A percentile compares a stretch with the other conserved stretches of the same genome.
phyloP scores from a whole-genome alignment of 495 filamentous ascomycete genomes.

The Oleoguttula mirabilis region DNA sequence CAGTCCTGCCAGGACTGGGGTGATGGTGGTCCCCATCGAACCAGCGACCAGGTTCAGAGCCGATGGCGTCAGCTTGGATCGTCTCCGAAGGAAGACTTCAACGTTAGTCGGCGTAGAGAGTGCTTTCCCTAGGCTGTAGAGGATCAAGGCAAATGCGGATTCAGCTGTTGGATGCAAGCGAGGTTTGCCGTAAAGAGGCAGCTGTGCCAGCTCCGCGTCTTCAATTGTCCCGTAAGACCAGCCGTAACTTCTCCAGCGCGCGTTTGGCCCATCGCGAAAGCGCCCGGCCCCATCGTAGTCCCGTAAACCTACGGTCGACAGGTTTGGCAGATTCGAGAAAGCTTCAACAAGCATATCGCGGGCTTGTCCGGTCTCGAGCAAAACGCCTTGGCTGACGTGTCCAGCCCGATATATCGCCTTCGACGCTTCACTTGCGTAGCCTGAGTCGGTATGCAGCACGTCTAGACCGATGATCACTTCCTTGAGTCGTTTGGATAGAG shows the following conservation, averaged over 20 bases:
- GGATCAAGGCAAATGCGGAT: no score
- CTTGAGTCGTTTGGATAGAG: conserved; percentile 30
- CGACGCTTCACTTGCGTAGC: not conserved
- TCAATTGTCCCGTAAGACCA: conserved; percentile 3
- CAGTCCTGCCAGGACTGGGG: conserved; percentile 4
- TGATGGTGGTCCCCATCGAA: conserved; percentile 1
- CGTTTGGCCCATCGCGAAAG: conserved; percentile 17
- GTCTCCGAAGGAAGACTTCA: conserved; percentile 31
- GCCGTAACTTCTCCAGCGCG: conserved; percentile 22
- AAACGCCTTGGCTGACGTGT: conserved; percentile 3
- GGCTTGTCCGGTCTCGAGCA: conserved; percentile 32
- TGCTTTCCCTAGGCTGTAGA: no score
- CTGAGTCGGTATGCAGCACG: conserved; percentile 1
- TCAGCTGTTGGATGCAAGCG: no score
- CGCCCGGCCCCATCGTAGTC: conserved; percentile 34
- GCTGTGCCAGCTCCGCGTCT: no score
- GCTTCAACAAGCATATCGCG: conserved; percentile 40
- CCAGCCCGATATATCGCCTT: not conserved
- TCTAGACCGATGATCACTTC: conserved; percentile 41
- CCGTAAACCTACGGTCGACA: conserved; percentile 38
- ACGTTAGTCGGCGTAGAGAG: no score
- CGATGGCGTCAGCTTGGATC: not conserved
- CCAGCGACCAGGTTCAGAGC: conserved; percentile 4
- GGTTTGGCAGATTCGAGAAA: conserved; percentile 36
- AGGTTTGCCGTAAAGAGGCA: no score